Percentiles rank a stretch among this genome's conserved stretches.
These are phyloP conservation scores for Gynostemma pentaphyllum DNA, from an alignment of 306 rosid genomes.

Conservation along the genomic window DNA sequence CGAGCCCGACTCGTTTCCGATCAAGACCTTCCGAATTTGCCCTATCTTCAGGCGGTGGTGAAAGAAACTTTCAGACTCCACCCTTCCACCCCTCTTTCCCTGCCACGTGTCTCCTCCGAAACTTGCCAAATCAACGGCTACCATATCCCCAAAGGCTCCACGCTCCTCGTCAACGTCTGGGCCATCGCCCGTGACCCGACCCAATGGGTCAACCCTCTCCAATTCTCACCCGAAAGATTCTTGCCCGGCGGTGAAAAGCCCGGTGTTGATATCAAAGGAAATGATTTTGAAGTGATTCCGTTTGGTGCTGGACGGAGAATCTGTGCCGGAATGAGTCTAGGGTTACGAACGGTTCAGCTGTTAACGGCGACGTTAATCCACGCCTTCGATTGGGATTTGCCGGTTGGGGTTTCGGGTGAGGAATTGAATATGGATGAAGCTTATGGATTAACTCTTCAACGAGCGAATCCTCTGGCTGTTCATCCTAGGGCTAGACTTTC, in stretches of 20 bases:
- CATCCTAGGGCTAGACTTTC: conserved; percentile 47
- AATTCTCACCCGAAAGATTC: conserved; percentile 65
- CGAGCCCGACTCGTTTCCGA: conserved; percentile 37
- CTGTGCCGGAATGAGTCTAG: conserved; percentile 60
- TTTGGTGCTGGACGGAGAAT: conserved; percentile 82
- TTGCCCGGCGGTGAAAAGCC: conserved; percentile 45
- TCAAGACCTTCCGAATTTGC: conserved; percentile 31
- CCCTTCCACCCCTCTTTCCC: conserved; percentile 82
- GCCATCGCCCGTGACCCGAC: conserved; percentile 66
- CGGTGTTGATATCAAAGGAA: conserved; percentile 49
- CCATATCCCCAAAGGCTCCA: conserved; percentile 64
- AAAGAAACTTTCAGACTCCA: conserved; percentile 79
- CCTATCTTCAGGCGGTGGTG: conserved; percentile 65
- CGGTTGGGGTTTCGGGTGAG: conserved; percentile 25
- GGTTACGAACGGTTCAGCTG: conserved; percentile 45
- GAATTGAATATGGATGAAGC: conserved; percentile 70
- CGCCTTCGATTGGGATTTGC: conserved; percentile 45
- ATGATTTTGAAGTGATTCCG: conserved; percentile 62
- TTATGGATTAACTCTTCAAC: conserved; percentile 59
- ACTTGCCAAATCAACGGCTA: conserved; percentile 42
- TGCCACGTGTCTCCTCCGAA: conserved; percentile 44
- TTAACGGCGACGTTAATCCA: conserved; percentile 41
- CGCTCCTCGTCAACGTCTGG: conserved; percentile 66
- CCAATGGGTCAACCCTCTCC: conserved; percentile 41
- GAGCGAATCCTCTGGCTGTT: conserved; percentile 33